phyloP scores from a whole-genome alignment of 805 yeast genomes.

The Wickerhamiella domercqiae region DNA sequence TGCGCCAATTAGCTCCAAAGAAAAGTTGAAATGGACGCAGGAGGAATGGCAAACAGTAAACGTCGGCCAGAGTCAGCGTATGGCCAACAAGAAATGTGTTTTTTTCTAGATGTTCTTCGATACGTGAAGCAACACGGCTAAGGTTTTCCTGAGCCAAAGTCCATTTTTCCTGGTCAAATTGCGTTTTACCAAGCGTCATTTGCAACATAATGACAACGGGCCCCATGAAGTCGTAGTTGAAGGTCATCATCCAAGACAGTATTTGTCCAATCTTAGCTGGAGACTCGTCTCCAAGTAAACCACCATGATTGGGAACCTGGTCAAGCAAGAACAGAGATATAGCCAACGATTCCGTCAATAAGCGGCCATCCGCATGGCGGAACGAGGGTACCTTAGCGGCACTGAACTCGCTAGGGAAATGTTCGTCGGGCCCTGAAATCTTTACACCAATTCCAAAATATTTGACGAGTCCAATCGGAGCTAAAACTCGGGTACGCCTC shows the following conservation, averaged over 20 bases:
- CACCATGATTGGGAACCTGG: slow-evolving; percentile 21
- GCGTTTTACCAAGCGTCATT: slow-evolving; percentile 47
- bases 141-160: slow-evolving; percentile 34
- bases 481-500: slow-evolving; percentile 14
- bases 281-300: slow-evolving; percentile 37
- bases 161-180: slow-evolving; percentile 62
- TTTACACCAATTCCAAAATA: slow-evolving; percentile 43
- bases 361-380: slow-evolving; percentile 39
- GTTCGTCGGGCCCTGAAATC: slow-evolving; percentile 30
- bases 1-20: slow-evolving; percentile 53
- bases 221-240: slow-evolving; percentile 50
- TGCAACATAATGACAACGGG: slow-evolving; percentile 35
- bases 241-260: slow-evolving; percentile 63
- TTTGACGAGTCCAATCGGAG: slow-evolving; percentile 28
- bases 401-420: slow-evolving; percentile 32
- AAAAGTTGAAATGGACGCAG: slow-evolving; percentile 41
- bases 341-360: slow-evolving; percentile 32
- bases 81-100: slow-evolving; percentile 62
- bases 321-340: no score
- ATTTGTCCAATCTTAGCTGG: slow-evolving; percentile 33
- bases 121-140: slow-evolving; percentile 16
- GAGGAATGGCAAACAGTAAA: slow-evolving; percentile 35
- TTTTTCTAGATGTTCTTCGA: slow-evolving; percentile 33
- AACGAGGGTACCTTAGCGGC: slow-evolving; percentile 11
- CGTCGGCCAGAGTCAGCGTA: slow-evolving; percentile 49